phyloP scores from a whole-genome alignment of 192 early-diverging fungal species.

The Endogone sp. region DNA sequence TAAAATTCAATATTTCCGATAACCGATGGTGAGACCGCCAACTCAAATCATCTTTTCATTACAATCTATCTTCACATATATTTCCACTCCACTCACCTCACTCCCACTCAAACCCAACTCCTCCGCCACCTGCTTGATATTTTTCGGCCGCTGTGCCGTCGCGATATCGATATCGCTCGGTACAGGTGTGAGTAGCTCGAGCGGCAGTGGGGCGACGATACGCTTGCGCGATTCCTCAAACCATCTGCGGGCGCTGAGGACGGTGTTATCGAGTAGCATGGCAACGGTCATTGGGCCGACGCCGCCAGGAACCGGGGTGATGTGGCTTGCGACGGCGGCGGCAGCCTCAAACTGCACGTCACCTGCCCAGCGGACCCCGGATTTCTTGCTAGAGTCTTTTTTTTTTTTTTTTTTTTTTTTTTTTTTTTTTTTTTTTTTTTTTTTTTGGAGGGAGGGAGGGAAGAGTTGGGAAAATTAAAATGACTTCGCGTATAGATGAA shows the following conservation, averaged over 20 bases:
- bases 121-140: slow-evolving; percentile 66
- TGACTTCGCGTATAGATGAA: too few species aligned
- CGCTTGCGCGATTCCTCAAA: slow-evolving; percentile 47
- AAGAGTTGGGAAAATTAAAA: not conserved
- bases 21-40: too few species aligned
- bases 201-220: slow-evolving; percentile 52
- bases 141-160: slow-evolving; percentile 82
- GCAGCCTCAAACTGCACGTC: slow-evolving; percentile 87
- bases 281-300: slow-evolving; percentile 99
- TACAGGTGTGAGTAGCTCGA: slow-evolving; percentile 73
- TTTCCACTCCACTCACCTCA: slow-evolving; percentile 44
- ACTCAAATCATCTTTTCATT: too few species aligned
- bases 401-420: too few species aligned
- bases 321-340: slow-evolving; percentile 64
- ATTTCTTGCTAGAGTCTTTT: slow-evolving; percentile 86
- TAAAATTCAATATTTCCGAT: too few species aligned
- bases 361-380: slow-evolving; percentile 87
- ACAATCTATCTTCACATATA: slow-evolving; percentile 1
- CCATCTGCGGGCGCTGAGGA: slow-evolving; percentile 71
- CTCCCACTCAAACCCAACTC: slow-evolving; percentile 77
- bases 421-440: too few species aligned
- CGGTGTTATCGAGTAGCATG: slow-evolving; percentile 93
- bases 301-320: slow-evolving; percentile 97
- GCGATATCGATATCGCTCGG: slow-evolving; percentile 97
- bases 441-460: too few species aligned